Base-by-base conservation (phyloP, 139 green algal genomes). In the Tetradesmus obliquus region DNA sequence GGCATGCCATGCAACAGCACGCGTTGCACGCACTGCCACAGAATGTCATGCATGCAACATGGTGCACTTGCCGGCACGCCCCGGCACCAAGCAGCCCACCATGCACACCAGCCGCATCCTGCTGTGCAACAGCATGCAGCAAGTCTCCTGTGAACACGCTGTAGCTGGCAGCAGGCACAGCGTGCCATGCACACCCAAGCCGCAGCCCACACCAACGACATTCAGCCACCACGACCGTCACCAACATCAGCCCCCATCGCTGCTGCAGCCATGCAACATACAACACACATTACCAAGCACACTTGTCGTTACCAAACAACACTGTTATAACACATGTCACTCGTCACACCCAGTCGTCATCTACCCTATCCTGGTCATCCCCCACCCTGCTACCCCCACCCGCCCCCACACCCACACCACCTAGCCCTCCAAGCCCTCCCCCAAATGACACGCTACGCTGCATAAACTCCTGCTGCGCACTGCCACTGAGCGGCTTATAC, bases 301-400 rank as follows among this genome's bases (percentile, higher is more conserved):
- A 10, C 10, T 15, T 71, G 7, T 71, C 8, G 7, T 45, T 45
- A 45, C 32, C 60, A 71, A 19, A 15, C 19, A 15, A 71, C 60
- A 71, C 32, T 71, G 60, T 15, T 71, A 19, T 15, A 71, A 71
- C 8, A 71, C 10, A 71, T 45, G 32, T 71, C 8, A 20, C 60
- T 71, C 3, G 20, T 85, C 80, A 89, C 24, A 89, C 85, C 85
- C 85, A 89, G 45, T 89, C 85, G 76, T 89, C 85, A 82, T 89
- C 85, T 7, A 89, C 17, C 22, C 85, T 62, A 60, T 80, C 24
- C 19, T 71, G 24, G 3, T 51, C 55, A 17, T 15, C 55, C 5
- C 53, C 20, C 13, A 88, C 22, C 24, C 22, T 53, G 57, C 57
- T 57, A 12, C 13, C 22, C 84, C 58, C 84, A 58, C 71, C 32